Conservation (phyloP, 2,329 filamentous ascomycete genomes). For the Beauveria medogensis region DNA sequence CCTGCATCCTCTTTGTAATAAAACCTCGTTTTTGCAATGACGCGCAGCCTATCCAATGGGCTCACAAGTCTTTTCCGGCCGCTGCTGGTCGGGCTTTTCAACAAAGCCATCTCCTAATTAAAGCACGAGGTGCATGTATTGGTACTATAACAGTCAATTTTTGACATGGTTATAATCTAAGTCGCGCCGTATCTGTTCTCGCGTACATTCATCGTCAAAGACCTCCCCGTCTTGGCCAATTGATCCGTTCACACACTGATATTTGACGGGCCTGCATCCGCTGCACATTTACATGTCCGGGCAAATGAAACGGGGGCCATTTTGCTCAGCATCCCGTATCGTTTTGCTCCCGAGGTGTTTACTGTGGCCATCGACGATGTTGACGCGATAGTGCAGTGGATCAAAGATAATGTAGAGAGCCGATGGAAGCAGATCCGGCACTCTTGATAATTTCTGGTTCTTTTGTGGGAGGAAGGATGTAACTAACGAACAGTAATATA, state of each 20-base stretch:
- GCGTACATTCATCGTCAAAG: conserved; percentile 25
- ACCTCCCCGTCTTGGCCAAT: conserved; percentile 22
- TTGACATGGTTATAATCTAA: conserved; percentile 25
- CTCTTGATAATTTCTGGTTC: conserved; percentile 36
- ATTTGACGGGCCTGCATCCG: conserved; percentile 26
- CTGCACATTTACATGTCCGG: conserved; percentile 36
- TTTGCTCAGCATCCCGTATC: conserved; percentile 42
- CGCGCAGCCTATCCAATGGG: background rate
- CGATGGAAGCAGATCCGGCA: conserved; percentile 28
- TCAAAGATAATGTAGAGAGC: conserved; percentile 28
- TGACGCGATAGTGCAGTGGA: conserved; percentile 33
- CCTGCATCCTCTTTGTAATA: background rate
- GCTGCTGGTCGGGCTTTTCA: conserved; percentile 27
- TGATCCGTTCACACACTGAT: conserved; percentile 25
- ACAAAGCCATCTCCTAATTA: conserved; percentile 26
- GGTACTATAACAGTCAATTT: conserved; percentile 31
- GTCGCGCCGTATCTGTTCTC: conserved; percentile 28
- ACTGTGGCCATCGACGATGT: conserved; percentile 40
- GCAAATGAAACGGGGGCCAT: conserved; percentile 33
- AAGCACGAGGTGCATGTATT: conserved; percentile 34
- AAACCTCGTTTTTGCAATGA: background rate
- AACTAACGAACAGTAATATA: too few relatives aligned
- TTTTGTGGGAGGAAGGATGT: conserved; percentile 29
- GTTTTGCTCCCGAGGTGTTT: conserved; percentile 43
- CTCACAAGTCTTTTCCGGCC: conserved; percentile 19